These are phyloP conservation scores for Lipomyces orientalis DNA, from an alignment of 805 yeast genomes.

Conservation along the genomic window DNA sequence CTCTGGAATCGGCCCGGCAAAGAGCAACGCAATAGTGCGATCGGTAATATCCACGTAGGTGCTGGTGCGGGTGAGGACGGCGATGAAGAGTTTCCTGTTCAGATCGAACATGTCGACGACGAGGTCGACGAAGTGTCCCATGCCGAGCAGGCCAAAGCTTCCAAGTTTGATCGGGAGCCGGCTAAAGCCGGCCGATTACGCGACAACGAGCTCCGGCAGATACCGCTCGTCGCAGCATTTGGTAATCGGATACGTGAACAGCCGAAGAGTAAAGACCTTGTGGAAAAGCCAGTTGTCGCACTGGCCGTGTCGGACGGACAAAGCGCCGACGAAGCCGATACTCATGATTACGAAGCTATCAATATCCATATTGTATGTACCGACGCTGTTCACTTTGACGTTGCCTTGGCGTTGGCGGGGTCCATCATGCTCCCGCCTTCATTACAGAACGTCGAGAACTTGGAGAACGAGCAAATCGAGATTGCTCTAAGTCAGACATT, in stretches of 20 bases:
- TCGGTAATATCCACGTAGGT: too few relatives aligned
- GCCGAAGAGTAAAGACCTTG: neutral
- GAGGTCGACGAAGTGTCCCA: too few relatives aligned
- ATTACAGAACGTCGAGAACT: neutral
- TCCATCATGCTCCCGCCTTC: neutral
- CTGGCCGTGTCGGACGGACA: neutral
- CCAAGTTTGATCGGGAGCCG: too few relatives aligned
- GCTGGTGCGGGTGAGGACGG: too few relatives aligned
- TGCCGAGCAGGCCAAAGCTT: too few relatives aligned
- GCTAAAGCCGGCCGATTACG: too few relatives aligned
- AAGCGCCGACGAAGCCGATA: neutral
- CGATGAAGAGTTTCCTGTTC: too few relatives aligned
- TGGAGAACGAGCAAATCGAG: neutral
- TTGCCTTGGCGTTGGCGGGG: slow-evolving; percentile 3
- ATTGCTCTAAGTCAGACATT: neutral
- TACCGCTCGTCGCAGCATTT: too few relatives aligned
- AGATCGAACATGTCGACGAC: too few relatives aligned
- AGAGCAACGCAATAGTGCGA: too few relatives aligned
- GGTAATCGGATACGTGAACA: neutral
- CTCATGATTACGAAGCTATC: neutral
- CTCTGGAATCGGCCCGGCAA: too few relatives aligned
- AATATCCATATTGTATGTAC: slow-evolving; percentile 4
- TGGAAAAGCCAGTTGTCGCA: neutral
- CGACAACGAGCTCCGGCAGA: too few relatives aligned
- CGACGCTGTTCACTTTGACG: slow-evolving; percentile 3